A percentile compares a stretch with the other conserved stretches of the same genome.
phyloP scores from a whole-genome alignment of 306 rosid species.

The Inga laurina region DNA sequence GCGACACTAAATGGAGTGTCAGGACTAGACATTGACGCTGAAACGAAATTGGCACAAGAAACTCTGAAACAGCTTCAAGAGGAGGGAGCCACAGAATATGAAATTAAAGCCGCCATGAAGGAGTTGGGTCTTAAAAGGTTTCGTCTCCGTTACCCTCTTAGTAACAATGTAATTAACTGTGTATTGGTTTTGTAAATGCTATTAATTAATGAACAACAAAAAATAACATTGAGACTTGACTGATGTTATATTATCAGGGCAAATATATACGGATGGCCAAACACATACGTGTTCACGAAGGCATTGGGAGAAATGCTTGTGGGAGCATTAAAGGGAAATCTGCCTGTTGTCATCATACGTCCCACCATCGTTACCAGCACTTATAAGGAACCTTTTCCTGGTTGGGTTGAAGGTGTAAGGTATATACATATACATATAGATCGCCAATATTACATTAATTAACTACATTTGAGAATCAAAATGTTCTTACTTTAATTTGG shows the following conservation, averaged over 20 bases:
- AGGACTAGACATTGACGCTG: slow-evolving; percentile 45
- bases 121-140: slow-evolving; percentile 57
- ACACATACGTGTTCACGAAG: slow-evolving; percentile 66
- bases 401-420: slow-evolving; percentile 76
- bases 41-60: slow-evolving; percentile 35
- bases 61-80: slow-evolving; percentile 38
- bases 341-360: slow-evolving; percentile 49
- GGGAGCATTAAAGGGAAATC: slow-evolving; percentile 31
- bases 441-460: background rate
- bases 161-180: background rate
- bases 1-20: slow-evolving; percentile 47
- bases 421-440: background rate
- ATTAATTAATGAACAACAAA: too few relatives aligned
- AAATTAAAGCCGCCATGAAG: slow-evolving; percentile 45
- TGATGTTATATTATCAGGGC: slow-evolving; percentile 38
- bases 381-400: slow-evolving; percentile 67
- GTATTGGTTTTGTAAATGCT: background rate
- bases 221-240: too few relatives aligned
- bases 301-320: slow-evolving; percentile 71
- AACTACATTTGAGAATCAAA: too few relatives aligned
- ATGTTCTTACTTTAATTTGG: background rate
- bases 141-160: background rate
- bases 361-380: slow-evolving; percentile 69
- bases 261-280: slow-evolving; percentile 64
- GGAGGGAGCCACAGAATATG: slow-evolving; percentile 26